Base-by-base conservation (phyloP, 2,329 filamentous ascomycete species). In the Paracorniculantispora psalliotae region DNA sequence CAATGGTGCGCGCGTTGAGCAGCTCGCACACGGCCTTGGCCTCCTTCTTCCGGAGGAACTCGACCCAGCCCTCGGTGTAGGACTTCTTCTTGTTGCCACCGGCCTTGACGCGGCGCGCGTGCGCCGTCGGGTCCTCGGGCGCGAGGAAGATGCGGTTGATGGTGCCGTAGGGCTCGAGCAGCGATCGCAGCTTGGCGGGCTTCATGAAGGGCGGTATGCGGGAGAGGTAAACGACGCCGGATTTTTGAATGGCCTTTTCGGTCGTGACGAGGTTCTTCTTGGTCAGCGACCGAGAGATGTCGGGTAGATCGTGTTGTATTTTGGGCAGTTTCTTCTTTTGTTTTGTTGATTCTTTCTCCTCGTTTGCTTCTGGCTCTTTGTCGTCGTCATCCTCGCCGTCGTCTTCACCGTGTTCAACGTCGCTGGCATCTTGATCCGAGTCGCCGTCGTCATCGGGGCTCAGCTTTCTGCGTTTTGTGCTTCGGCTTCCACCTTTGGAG, bases 131-230 rank as follows among this genome's bases (percentile, higher is more conserved):
- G 68, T 91, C 86, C 73, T 94, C 90, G 13, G 90, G 90, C 0
- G 89, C 85, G 19, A 93, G 81, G 75, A 92, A 93, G 59, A 92
- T 86, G 66, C 89, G 87, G 67, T 89, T 89, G 68, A 93, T 84
- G 41, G 79, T 79, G 61, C 91, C 91, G 73, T 91, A 91, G 10
- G 87, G 88, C 62, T 86, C 81, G 57, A 94, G 83, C 15, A 92
- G 84, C 19, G 87, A 86, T 64, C 89, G 86, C 43, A 94, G 79
- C 68, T 92, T 92, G 54, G 80, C 77, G 7, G 90, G 90, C 67
- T 92, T 92, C 90, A 96, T 94, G 73, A 92, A 96, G 0, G 91
- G 91, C 4, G 91, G 91, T 63, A 94, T 84, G 61, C 91, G 86
- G 4, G 90, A 93, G 62, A 96, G 80, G 75, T 94, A 96, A 61